Conservation (phyloP, 805 yeast species). For the Metschnikowia gruessii region DNA sequence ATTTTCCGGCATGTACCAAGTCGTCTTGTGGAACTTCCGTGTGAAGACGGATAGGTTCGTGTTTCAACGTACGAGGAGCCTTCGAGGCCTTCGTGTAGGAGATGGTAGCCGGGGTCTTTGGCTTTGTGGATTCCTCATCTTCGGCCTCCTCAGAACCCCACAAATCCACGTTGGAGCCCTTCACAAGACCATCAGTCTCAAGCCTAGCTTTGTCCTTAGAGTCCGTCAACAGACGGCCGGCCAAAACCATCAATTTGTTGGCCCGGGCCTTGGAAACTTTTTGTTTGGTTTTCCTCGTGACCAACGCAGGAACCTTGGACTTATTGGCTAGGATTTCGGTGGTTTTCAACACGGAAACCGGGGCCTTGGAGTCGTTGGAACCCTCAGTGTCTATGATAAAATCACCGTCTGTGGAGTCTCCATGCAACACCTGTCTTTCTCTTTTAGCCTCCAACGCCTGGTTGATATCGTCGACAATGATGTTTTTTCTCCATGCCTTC, state of each 20-base stretch:
- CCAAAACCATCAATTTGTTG: constrained; percentile 63
- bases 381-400: constrained; percentile 44
- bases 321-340: constrained; percentile 66
- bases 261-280: constrained; percentile 65
- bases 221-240: constrained; percentile 67
- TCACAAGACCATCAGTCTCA: constrained; percentile 63
- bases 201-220: constrained; percentile 49
- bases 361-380: constrained; percentile 33
- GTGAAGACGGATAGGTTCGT: constrained; percentile 52
- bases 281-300: constrained; percentile 44
- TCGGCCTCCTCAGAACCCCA: constrained; percentile 52
- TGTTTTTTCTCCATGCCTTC: constrained; percentile 89
- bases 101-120: constrained; percentile 17
- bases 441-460: constrained; percentile 63
- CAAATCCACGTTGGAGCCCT: constrained; percentile 51
- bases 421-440: constrained; percentile 56
- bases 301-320: constrained; percentile 73
- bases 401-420: constrained; percentile 52
- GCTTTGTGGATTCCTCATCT: constrained; percentile 8
- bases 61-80: constrained; percentile 53
- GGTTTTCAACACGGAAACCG: constrained; percentile 49
- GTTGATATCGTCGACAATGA: constrained; percentile 80
- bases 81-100: constrained; percentile 43
- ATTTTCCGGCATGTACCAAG: constrained; percentile 80
- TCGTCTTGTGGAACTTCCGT: constrained; percentile 31